Evolutionary conservation across 495 filamentous ascomycete genomes (phyloP), one percentile per base, ranked within the genome.

Genomic region (Lindgomyces ingoldianus): DNA sequence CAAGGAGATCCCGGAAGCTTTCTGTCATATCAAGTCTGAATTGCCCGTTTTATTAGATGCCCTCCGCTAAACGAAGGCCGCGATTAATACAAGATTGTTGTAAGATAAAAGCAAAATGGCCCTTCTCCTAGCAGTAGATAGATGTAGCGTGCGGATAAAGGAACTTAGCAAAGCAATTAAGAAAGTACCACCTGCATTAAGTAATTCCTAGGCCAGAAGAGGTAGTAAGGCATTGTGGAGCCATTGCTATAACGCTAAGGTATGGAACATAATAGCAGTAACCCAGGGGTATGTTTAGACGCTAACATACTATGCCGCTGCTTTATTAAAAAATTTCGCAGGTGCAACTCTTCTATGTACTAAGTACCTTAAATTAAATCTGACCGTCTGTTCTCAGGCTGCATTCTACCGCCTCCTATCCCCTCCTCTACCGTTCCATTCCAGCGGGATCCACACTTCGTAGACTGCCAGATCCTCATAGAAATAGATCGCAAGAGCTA

Each of bases 401-500:
- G 3, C 24, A 33, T 12, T 42, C 61, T 57, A 30, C 27, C n/a
- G n/a, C n/a, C n/a, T n/a, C n/a, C n/a, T n/a, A n/a, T n/a, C n/a
- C n/a, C n/a, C n/a, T n/a, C n/a, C 46, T 66, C 71, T 52, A 68
- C 58, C 24, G 65, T 77, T 47, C 74, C 74, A 0, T 81, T 79
- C 57, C 61, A 68, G 19, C 58, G 67, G 0, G 79, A 82, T 64
- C 63, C 63, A 39, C 69, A 74, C 56, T 81, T 82, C 62, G 68
- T 83, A 48, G 74, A 75, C 39, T 76, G 80, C 9, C 63, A 77
- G 50, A 45, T 74, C 9, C 67, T 83, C 25, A 49, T 50, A 6
- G 50, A 70, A 24, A 75, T 83, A 30, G 59, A 70, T 22, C 11
- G 63, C 9, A 72, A 33, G 61, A 62, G 76, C 47, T 21, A 64